Conservation (phyloP, 257 asterid genomes). For the Solanum rostratum region DNA sequence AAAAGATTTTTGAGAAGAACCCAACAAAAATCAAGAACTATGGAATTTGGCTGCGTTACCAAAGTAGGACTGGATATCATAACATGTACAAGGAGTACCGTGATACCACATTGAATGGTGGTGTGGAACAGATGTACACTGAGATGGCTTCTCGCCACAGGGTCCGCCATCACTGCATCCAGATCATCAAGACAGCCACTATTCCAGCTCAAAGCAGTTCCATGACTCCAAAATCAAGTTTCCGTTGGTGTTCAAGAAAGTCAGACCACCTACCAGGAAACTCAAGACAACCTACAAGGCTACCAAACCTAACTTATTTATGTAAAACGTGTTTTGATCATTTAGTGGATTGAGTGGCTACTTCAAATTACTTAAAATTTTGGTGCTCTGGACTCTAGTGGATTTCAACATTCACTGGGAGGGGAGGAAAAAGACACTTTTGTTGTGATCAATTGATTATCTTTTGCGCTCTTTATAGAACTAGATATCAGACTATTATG, state of each 20-base stretch:
- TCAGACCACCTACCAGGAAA: constrained; percentile 61
- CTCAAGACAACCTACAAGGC: constrained; percentile 71
- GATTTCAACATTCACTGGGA: neutral
- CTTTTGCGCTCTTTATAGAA: neutral
- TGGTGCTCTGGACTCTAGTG: neutral
- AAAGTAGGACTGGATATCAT: constrained; percentile 84
- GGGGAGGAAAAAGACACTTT: neutral
- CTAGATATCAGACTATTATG: neutral
- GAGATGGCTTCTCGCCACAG: constrained; percentile 99
- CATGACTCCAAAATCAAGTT: constrained; percentile 74
- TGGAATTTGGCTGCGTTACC: constrained; percentile 86
- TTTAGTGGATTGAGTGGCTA: neutral
- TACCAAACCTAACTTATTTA: constrained; percentile 52
- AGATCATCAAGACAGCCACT: constrained; percentile 86
- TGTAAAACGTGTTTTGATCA: constrained; percentile 16
- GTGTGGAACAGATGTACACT: constrained; percentile 81
- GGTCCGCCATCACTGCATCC: constrained; percentile 77
- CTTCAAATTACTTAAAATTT: neutral
- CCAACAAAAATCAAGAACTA: constrained; percentile 84
- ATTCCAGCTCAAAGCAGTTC: constrained; percentile 69
- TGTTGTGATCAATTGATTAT: neutral
- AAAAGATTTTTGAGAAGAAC: constrained; percentile 73
- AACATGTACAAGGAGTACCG: constrained; percentile 93
- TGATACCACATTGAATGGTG: constrained; percentile 84
- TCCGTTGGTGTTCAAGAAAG: constrained; percentile 55